These are phyloP conservation scores for Trebouxia sp. DNA, from an alignment of 139 green algal species.

Conservation along the genomic window DNA sequence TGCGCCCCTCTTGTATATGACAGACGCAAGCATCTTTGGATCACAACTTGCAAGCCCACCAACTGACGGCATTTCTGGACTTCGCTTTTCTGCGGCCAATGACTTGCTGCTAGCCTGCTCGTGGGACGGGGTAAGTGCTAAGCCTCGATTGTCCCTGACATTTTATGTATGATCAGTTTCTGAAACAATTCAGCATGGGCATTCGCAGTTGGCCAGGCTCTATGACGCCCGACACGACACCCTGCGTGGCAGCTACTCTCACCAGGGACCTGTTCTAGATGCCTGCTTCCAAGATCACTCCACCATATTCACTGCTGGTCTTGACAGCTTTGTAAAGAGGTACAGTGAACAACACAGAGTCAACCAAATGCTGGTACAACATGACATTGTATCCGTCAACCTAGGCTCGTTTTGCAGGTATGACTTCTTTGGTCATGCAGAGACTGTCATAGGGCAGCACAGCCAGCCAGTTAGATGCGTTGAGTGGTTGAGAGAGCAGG, in stretches of 20 bases:
- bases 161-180: neutral
- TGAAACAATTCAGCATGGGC: neutral
- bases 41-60: constrained; percentile 49
- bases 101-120: constrained; percentile 68
- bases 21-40: constrained; percentile 33
- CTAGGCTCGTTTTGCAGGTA: constrained; percentile 36
- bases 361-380: neutral
- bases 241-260: constrained; percentile 45
- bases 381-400: neutral
- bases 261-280: constrained; percentile 73
- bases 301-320: constrained; percentile 53
- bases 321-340: constrained; percentile 67
- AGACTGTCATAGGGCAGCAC: constrained; percentile 54
- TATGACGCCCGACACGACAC: constrained; percentile 61
- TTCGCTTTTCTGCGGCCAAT: constrained; percentile 57
- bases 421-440: constrained; percentile 50
- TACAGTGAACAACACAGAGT: constrained; percentile 31
- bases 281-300: constrained; percentile 64
- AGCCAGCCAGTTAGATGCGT: constrained; percentile 51
- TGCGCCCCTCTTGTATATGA: too few relatives aligned
- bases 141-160: too few relatives aligned
- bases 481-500: constrained; percentile 49
- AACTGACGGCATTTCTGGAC: constrained; percentile 65
- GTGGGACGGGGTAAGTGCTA: constrained; percentile 71
- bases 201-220: constrained; percentile 54